A percentile compares a stretch with the other conserved stretches of the same genome.
phyloP scores from a whole-genome alignment of 345 rosid genomes.

The Eucalyptus virginea region DNA sequence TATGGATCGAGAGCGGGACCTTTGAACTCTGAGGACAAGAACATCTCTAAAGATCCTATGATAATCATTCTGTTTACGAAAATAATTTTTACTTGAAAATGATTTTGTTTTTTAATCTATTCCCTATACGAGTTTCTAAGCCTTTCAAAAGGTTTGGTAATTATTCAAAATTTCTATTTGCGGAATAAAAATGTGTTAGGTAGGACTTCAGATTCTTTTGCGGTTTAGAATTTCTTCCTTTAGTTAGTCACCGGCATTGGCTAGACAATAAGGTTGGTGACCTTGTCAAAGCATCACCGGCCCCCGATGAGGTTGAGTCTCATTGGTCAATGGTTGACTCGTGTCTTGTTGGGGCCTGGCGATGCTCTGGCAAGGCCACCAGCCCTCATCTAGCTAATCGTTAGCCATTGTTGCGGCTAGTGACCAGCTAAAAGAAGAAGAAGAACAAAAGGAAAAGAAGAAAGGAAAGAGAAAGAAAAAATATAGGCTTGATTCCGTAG shows the following conservation, averaged over 20 bases:
- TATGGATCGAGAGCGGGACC: not conserved
- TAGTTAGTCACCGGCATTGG: no score
- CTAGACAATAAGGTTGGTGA: accelerated
- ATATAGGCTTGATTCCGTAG: accelerated
- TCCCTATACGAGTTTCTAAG: accelerated
- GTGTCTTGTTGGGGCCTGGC: accelerated
- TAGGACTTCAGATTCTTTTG: no score
- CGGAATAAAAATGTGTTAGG: accelerated
- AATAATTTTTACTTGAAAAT: no score
- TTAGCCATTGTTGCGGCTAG: accelerated
- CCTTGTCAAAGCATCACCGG: accelerated
- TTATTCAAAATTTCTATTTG: no score
- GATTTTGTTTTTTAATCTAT: no score
- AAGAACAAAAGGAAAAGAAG: no score
- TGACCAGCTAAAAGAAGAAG: accelerated
- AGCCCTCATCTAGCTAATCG: accelerated
- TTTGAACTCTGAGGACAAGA: not conserved
- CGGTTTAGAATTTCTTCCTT: no score
- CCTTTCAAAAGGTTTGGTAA: no score
- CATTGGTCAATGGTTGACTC: accelerated
- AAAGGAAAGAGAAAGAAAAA: no score
- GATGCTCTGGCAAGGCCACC: no score
- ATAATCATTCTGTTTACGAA: no score
- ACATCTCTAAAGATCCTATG: not conserved
- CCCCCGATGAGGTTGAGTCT: no score